These are phyloP conservation scores for Talaromyces liani DNA, from an alignment of 495 filamentous ascomycete genomes.

Conservation along the genomic window DNA sequence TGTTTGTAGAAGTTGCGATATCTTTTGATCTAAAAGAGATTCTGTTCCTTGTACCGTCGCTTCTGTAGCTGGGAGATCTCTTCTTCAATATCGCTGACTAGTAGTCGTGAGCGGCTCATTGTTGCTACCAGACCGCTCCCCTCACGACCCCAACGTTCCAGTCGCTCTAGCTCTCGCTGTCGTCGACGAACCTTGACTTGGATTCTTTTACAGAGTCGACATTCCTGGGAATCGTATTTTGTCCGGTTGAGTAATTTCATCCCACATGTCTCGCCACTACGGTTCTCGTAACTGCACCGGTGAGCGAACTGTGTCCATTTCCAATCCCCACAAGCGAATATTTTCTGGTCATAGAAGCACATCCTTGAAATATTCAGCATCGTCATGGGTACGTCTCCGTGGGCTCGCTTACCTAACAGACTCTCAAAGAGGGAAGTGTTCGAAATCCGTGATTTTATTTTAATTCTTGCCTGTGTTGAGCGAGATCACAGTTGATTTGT, in stretches of 20 bases:
- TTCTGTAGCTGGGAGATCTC: conserved; percentile 51
- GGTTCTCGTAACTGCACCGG: conserved; percentile 93
- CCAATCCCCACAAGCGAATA: conserved; percentile 73
- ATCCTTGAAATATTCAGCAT: conserved; percentile 33
- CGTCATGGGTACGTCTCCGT: not conserved
- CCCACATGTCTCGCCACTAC: conserved; percentile 95
- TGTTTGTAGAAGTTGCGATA: not conserved
- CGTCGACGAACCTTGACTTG: conserved; percentile 76
- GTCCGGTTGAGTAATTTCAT: conserved; percentile 78
- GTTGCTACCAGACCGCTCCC: conserved; percentile 62
- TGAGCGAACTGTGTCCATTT: conserved; percentile 93
- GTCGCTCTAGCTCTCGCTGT: conserved; percentile 64
- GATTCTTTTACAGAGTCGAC: conserved; percentile 84
- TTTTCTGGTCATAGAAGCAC: conserved; percentile 53
- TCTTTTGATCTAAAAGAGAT: conserved; percentile 19
- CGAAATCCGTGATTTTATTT: not conserved
- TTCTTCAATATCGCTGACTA: conserved; percentile 51
- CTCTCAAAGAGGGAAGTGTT: not conserved
- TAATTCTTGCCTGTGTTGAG: not conserved
- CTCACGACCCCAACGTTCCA: conserved; percentile 74
- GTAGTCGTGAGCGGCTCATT: conserved; percentile 64
- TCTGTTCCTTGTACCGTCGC: conserved; percentile 27
- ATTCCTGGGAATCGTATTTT: conserved; percentile 52
- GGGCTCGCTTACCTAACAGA: not conserved
- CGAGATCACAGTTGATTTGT: not conserved